phyloP scores from a whole-genome alignment of 805 yeast species.

The Hanseniaspora valbyensis region DNA sequence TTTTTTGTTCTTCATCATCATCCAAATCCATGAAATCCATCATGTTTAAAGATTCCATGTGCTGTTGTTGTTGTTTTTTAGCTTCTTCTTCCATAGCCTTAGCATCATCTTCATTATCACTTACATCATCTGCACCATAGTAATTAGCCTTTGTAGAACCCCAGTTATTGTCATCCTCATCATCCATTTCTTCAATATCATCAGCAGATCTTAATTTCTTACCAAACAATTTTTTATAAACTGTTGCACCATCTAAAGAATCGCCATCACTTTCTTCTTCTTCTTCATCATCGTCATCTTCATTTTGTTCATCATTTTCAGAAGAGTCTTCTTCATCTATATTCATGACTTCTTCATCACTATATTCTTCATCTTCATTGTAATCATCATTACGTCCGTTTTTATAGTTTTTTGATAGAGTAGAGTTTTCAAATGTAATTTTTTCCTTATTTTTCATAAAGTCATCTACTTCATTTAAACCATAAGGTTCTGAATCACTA shows the following conservation, averaged over 20 bases:
- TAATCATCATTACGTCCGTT: conserved; percentile 35
- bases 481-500: conserved; percentile 30
- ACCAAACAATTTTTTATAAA: conserved; percentile 32
- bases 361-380: conserved; percentile 40
- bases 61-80: conserved; percentile 67
- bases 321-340: conserved; percentile 26
- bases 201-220: conserved; percentile 24
- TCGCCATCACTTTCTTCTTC: conserved; percentile 23
- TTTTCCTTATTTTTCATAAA: conserved; percentile 52
- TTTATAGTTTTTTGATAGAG: conserved; percentile 31
- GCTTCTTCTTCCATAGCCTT: conserved; percentile 81
- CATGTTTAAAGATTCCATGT: conserved; percentile 63
- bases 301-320: conserved; percentile 25
- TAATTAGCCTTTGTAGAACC: conserved; percentile 36
- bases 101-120: conserved; percentile 57
- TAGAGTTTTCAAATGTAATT: conserved; percentile 47
- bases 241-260: conserved; percentile 28
- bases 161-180: conserved; percentile 30
- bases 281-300: conserved; percentile 24
- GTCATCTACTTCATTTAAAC: conserved; percentile 56
- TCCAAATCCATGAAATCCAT: conserved; percentile 52
- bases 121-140: conserved; percentile 43
- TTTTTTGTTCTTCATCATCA: conserved; percentile 59
- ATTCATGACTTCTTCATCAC: conserved; percentile 35
- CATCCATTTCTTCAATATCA: conserved; percentile 25